These are phyloP conservation scores for Saccharomycopsis oosterbeekiorum DNA, from an alignment of 805 yeast species.

Conservation along the genomic window DNA sequence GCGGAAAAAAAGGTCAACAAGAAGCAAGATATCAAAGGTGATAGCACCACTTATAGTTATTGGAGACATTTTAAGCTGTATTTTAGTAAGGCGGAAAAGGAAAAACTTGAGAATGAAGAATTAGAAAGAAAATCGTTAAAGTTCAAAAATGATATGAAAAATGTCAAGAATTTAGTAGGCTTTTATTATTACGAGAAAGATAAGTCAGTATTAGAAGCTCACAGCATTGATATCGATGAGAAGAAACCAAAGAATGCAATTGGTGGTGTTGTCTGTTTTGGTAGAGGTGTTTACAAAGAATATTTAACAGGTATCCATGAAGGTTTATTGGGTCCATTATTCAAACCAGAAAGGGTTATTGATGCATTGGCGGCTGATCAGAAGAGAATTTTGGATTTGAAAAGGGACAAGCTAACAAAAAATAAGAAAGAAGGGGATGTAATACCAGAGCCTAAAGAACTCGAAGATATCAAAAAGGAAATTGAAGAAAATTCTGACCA, in stretches of 20 bases:
- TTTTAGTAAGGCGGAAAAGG: slow-evolving; percentile 9
- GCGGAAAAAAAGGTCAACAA: slow-evolving; percentile 17
- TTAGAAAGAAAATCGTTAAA: slow-evolving; percentile 22
- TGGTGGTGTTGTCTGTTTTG: slow-evolving; percentile 88
- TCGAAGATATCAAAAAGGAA: slow-evolving; percentile 11
- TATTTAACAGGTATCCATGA: slow-evolving; percentile 86
- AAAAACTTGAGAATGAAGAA: slow-evolving; percentile 19
- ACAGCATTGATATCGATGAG: slow-evolving; percentile 39
- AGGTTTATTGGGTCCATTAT: slow-evolving; percentile 88
- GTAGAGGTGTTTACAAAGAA: slow-evolving; percentile 94
- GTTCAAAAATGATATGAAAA: slow-evolving; percentile 30
- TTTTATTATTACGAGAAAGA: slow-evolving; percentile 33
- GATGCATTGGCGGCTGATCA: slow-evolving; percentile 17
- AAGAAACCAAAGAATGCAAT: slow-evolving; percentile 33
- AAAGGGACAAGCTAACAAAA: slow-evolving; percentile 1
- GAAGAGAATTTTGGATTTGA: not conserved
- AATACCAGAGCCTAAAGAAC: slow-evolving; percentile 1
- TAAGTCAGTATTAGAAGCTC: slow-evolving; percentile 22
- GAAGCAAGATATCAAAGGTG: slow-evolving; percentile 6
- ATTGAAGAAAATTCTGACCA: slow-evolving; percentile 17
- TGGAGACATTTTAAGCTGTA: slow-evolving; percentile 1
- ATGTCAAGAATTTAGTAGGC: slow-evolving; percentile 44
- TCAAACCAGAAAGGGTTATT: slow-evolving; percentile 30
- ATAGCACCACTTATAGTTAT: not conserved
- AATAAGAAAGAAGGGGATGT: slow-evolving; percentile 13